phyloP scores from a whole-genome alignment of 2,329 filamentous ascomycete genomes.

The Ophiosphaerella korrae region DNA sequence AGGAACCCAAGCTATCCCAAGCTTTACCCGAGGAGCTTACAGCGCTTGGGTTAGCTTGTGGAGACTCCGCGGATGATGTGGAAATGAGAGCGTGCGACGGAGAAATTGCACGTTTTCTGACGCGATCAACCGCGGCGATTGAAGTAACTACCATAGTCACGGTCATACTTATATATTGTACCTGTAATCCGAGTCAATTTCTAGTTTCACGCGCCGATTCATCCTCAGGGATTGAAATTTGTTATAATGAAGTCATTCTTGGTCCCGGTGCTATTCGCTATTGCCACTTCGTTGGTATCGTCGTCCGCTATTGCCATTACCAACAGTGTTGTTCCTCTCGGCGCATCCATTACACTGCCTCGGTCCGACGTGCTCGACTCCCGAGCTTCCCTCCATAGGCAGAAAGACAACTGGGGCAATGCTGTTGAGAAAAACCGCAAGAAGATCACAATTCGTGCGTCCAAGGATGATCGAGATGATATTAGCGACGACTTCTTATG shows the following conservation, averaged over 20 bases:
- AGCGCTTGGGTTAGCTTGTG: conserved; percentile 20
- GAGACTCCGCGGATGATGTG: conserved; percentile 21
- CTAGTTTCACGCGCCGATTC: not conserved
- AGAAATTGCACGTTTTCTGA: conserved; percentile 14
- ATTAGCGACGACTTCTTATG: conserved; percentile 61
- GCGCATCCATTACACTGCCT: conserved; percentile 19
- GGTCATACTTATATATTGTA: conserved; percentile 3
- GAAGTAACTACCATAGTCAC: not conserved
- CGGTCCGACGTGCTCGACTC: conserved; percentile 2
- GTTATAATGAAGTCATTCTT: conserved; percentile 27
- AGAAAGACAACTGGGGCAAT: conserved; percentile 40
- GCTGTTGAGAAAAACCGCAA: conserved; percentile 45
- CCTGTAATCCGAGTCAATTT: not conserved
- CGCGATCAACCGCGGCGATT: conserved; percentile 1
- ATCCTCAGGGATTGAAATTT: not conserved
- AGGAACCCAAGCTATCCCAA: conserved; percentile 15
- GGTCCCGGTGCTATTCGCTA: conserved; percentile 15
- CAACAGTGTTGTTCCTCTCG: conserved; percentile 17
- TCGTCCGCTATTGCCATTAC: conserved; percentile 17
- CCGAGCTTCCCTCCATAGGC: conserved; percentile 11
- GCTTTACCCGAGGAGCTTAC: conserved; percentile 20
- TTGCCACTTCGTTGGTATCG: conserved; percentile 20
- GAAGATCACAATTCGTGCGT: conserved; percentile 59
- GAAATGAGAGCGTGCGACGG: conserved; percentile 17
- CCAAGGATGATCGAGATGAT: conserved; percentile 61